Conservation (phyloP, 1,284 basidiomycete genomes). For the Grifola frondosa region DNA sequence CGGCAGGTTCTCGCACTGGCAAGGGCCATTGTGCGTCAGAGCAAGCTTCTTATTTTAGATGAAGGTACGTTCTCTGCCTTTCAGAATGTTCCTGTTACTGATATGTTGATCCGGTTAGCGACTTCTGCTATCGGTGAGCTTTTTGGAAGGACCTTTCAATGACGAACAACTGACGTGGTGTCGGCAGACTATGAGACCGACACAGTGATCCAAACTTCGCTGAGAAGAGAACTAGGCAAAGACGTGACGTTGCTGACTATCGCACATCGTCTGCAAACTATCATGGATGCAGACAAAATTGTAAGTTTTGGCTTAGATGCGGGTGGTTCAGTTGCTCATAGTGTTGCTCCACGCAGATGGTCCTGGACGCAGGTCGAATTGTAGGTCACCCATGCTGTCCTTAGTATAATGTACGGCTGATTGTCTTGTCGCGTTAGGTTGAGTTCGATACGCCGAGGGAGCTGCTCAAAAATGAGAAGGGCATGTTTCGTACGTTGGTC, state of each 20-base stretch:
- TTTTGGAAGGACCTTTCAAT: constrained; percentile 7
- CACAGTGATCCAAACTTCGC: constrained; percentile 39
- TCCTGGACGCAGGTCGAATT: constrained; percentile 34
- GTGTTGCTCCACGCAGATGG: constrained; percentile 26
- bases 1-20: constrained; percentile 46
- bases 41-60: constrained; percentile 36
- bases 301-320: constrained; percentile 17
- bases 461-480: constrained; percentile 35
- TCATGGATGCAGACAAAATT: constrained; percentile 49
- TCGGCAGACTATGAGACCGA: constrained; percentile 23
- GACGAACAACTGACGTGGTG: constrained; percentile 7
- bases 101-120: constrained; percentile 33
- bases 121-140: constrained; percentile 51
- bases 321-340: neutral
- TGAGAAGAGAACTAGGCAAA: constrained; percentile 47
- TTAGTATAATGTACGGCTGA: neutral
- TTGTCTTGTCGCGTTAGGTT: constrained; percentile 12
- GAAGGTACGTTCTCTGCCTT: constrained; percentile 22
- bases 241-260: constrained; percentile 61
- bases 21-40: constrained; percentile 32
- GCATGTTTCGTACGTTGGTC: constrained; percentile 36
- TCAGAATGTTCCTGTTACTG: neutral
- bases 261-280: constrained; percentile 67
- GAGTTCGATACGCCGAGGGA: constrained; percentile 37
- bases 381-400: constrained; percentile 16